Percentiles rank a stretch among this genome's conserved stretches.
Conservation (phyloP, 176 grass and related monocot genomes). For the Rhynchospora tenuis region DNA sequence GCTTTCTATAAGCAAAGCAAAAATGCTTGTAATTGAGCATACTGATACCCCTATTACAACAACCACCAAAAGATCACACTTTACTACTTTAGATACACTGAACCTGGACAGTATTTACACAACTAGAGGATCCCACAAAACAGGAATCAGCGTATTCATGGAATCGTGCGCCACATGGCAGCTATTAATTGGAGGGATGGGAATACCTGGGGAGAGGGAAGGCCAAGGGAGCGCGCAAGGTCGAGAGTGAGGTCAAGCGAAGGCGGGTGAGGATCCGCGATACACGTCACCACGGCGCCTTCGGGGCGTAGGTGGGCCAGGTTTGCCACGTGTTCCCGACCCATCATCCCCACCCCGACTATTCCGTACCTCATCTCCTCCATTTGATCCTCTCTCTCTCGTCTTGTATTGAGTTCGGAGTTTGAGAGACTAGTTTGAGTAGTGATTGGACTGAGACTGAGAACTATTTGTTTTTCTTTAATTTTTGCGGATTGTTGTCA, state of each 20-base stretch:
- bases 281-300: conserved; percentile 37
- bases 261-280: conserved; percentile 73
- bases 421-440: background rate
- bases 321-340: conserved; percentile 80
- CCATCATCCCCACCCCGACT: conserved; percentile 92
- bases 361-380: conserved; percentile 66
- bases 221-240: conserved; percentile 45
- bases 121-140: background rate
- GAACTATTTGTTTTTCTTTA: background rate
- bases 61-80: background rate
- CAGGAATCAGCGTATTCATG: background rate
- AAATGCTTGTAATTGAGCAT: background rate
- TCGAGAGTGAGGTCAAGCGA: conserved; percentile 51
- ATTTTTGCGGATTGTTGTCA: background rate
- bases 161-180: background rate
- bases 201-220: conserved; percentile 52
- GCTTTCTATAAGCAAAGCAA: background rate
- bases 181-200: background rate
- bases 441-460: background rate
- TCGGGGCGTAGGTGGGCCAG: conserved; percentile 63
- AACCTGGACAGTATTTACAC: background rate
- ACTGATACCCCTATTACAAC: background rate
- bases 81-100: background rate
- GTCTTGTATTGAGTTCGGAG: background rate
- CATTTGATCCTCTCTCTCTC: background rate